Evolutionary conservation across 2,329 filamentous ascomycete species (phyloP), one percentile per base, ranked within the genome.

Genomic region (Microdochium bolleyi): DNA sequence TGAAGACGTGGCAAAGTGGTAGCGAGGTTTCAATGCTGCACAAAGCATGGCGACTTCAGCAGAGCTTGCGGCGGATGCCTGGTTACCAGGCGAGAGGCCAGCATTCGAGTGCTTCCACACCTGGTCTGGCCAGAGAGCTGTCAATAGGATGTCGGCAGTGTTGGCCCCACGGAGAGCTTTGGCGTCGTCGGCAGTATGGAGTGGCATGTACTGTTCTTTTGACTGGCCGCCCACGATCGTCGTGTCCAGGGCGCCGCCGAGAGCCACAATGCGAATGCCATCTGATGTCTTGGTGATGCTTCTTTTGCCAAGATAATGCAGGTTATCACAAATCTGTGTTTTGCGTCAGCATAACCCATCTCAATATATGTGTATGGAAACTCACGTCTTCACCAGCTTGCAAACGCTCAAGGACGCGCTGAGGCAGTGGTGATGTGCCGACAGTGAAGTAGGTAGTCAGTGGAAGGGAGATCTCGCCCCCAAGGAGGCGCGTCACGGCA

Each of bases 401-500:
- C 51, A 97, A 78, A 65, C 84, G 91, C 62, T 88, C 81, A 21
- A 87, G 74, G 22, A 96, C 80, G 27, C 75, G 72, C 2, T 76
- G 69, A 0, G 94, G 94, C 5, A 99, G 75, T n/a, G 85, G 72
- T 49, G 77, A 77, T 37, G 76, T 84, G 59, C 89, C 91, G 55
- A 96, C 77, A 2, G 89, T 89, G 67, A 97, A 99, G 72, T 99
- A 99, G 9, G 88, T 95, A 1, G 92, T 85, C 1, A 97, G 73
- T 2, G 92, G 85, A 3, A 97, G 75, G 22, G 76, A 65, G 51
- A 95, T 84, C 11, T 80, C 75, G n/a, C 90, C 90, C 24, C 80
- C 71, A 1, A 97, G 70, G 3, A 99, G 78, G 10, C 80, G 77
- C 11, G 76, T 71, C 4, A 94, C 70, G 10, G 70, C 66, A 13